phyloP scores from a whole-genome alignment of 768 basidiomycete species.

The Amanita phalloides region DNA sequence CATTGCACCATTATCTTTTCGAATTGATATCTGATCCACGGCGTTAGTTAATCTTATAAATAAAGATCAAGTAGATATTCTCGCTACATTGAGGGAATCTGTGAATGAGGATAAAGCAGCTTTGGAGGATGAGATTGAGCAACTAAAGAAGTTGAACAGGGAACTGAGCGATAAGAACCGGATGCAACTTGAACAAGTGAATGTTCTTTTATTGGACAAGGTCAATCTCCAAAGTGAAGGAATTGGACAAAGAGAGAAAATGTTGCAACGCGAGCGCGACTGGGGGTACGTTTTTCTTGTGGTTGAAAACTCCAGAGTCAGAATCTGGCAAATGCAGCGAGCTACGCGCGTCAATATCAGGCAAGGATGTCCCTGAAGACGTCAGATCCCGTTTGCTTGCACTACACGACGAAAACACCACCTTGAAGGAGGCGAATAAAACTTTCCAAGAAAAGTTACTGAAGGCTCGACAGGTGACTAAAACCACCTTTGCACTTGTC shows the following conservation, averaged over 20 bases:
- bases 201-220: slow-evolving; percentile 81
- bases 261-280: slow-evolving; percentile 79
- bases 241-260: slow-evolving; percentile 80
- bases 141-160: slow-evolving; percentile 54
- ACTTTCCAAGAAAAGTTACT: slow-evolving; percentile 63
- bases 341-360: slow-evolving; percentile 63
- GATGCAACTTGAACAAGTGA: slow-evolving; percentile 87
- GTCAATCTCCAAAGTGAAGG: slow-evolving; percentile 83
- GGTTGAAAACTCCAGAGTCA: background rate
- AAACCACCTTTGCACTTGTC: background rate
- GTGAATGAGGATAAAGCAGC: slow-evolving; percentile 80
- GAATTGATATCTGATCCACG: background rate
- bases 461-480: slow-evolving; percentile 64
- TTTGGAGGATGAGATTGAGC: slow-evolving; percentile 58
- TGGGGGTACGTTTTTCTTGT: slow-evolving; percentile 46
- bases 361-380: slow-evolving; percentile 76
- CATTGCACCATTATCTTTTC: slow-evolving; percentile 3
- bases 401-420: slow-evolving; percentile 70
- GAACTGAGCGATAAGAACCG: slow-evolving; percentile 74
- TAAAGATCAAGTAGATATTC: slow-evolving; percentile 88
- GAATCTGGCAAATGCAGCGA: slow-evolving; percentile 36
- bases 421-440: slow-evolving; percentile 61
- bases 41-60: slow-evolving; percentile 76
- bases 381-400: slow-evolving; percentile 63
- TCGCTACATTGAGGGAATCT: slow-evolving; percentile 75